phyloP scores from a whole-genome alignment of 106 monocot species.

The Dendrobium chrysotoxum region DNA sequence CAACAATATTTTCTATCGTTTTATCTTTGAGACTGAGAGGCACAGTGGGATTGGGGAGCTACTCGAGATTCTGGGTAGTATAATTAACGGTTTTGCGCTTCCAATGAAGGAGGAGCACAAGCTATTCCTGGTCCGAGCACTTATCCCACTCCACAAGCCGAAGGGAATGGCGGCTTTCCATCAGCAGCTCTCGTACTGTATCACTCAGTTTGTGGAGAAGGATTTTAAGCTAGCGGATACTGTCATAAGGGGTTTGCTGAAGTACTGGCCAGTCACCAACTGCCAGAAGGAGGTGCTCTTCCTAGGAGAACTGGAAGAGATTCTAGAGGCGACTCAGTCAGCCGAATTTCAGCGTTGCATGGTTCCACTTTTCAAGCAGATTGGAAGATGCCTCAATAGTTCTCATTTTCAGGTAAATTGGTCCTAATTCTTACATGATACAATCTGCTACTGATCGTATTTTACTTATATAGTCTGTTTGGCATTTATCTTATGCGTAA shows the following conservation, averaged over 20 bases:
- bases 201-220: constrained; percentile 55
- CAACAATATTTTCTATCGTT: constrained; percentile 47
- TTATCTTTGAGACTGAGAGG: constrained; percentile 46
- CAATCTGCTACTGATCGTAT: neutral
- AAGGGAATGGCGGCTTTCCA: constrained; percentile 35
- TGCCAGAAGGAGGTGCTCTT: constrained; percentile 49
- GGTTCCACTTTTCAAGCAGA: constrained; percentile 45
- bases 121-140: constrained; percentile 38
- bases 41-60: constrained; percentile 41
- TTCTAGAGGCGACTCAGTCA: constrained; percentile 36
- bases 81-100: constrained; percentile 46
- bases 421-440: neutral
- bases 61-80: constrained; percentile 47
- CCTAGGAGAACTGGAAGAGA: constrained; percentile 52
- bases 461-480: neutral
- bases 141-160: constrained; percentile 48
- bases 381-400: constrained; percentile 54
- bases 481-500: neutral
- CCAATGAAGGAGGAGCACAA: constrained; percentile 66
- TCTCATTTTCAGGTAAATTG: constrained; percentile 58
- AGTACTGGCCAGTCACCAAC: constrained; percentile 55
- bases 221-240: constrained; percentile 53
- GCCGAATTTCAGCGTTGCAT: constrained; percentile 53
- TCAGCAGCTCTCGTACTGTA: constrained; percentile 44
- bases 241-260: constrained; percentile 34